phyloP scores from a whole-genome alignment of 2,329 filamentous ascomycete species.

The Hymenoscyphus occultus region DNA sequence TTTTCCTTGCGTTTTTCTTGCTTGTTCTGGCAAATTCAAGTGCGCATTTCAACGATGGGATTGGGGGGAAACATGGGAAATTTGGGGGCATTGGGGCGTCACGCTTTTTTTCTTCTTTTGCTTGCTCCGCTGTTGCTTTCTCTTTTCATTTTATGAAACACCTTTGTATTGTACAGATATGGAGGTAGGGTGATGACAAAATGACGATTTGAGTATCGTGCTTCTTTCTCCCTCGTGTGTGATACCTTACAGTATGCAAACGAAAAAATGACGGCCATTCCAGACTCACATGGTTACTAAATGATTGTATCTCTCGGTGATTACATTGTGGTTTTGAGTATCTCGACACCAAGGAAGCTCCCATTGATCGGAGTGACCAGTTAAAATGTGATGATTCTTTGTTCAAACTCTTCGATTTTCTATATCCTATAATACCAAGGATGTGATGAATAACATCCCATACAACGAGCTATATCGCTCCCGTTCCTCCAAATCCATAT shows the following conservation, averaged over 20 bases:
- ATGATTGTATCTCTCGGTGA: not conserved
- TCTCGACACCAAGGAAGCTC: not conserved
- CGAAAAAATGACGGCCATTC: not conserved
- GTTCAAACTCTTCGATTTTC: not conserved
- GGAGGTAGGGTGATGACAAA: not conserved
- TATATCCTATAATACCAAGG: not conserved
- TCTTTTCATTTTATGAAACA: not conserved
- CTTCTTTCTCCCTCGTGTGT: not conserved
- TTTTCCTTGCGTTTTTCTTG: not conserved
- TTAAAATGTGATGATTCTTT: not conserved
- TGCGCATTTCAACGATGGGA: slow-evolving; percentile 2
- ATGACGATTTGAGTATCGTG: not conserved
- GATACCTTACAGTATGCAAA: not conserved
- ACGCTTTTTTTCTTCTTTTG: slow-evolving; percentile 1
- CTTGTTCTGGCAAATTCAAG: slow-evolving; percentile 6
- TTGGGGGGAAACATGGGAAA: slow-evolving; percentile 5
- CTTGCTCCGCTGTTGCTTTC: not conserved
- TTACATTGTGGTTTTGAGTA: not conserved
- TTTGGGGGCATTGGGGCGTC: slow-evolving; percentile 5
- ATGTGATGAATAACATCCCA: not conserved
- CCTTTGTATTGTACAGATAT: slow-evolving; percentile 5
- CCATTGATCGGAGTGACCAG: no score
- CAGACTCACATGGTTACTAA: not conserved
- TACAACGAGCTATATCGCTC: not conserved
- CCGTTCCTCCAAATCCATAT: not conserved